These are phyloP conservation scores for Umbelopsis sp. DNA, from an alignment of 192 early-diverging fungal genomes.

Conservation along the genomic window DNA sequence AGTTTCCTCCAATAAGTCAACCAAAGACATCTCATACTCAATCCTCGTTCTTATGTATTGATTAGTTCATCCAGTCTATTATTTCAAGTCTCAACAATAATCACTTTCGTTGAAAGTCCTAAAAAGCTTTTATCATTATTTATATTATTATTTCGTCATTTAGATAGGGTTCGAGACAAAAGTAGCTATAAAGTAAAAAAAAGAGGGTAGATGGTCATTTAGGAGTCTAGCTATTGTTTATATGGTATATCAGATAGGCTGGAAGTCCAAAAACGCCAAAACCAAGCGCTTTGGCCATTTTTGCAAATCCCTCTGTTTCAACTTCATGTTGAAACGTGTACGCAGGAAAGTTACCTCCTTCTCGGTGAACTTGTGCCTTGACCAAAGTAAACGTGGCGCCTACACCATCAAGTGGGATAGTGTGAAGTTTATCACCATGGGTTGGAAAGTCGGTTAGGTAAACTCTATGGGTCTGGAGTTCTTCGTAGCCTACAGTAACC, in stretches of 20 bases:
- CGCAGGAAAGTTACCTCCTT: constrained; percentile 59
- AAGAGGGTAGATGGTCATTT: too few relatives aligned
- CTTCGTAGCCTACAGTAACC: constrained; percentile 35
- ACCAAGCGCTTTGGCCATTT: constrained; percentile 61
- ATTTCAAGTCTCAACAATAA: too few relatives aligned
- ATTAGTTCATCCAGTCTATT: too few relatives aligned
- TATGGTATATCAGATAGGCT: constrained; percentile 57
- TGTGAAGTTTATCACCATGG: constrained; percentile 24
- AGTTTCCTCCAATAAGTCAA: too few relatives aligned
- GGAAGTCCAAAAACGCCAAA: constrained; percentile 62
- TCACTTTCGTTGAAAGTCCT: too few relatives aligned
- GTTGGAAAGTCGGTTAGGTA: constrained; percentile 42
- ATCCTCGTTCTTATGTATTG: too few relatives aligned
- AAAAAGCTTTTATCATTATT: too few relatives aligned
- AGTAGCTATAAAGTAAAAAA: too few relatives aligned
- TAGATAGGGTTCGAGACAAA: too few relatives aligned
- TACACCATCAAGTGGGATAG: constrained; percentile 63
- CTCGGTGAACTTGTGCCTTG: constrained; percentile 57
- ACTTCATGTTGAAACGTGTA: constrained; percentile 61
- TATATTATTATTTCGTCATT: too few relatives aligned
- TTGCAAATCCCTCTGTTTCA: constrained; percentile 68
- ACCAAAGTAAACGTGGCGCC: constrained; percentile 65
- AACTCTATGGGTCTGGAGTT: constrained; percentile 36
- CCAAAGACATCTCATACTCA: too few relatives aligned
- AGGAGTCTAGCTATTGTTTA: constrained; percentile 26